These are phyloP conservation scores for Fusarium buharicum DNA, from an alignment of 2,329 filamentous ascomycete genomes.

Conservation along the genomic window DNA sequence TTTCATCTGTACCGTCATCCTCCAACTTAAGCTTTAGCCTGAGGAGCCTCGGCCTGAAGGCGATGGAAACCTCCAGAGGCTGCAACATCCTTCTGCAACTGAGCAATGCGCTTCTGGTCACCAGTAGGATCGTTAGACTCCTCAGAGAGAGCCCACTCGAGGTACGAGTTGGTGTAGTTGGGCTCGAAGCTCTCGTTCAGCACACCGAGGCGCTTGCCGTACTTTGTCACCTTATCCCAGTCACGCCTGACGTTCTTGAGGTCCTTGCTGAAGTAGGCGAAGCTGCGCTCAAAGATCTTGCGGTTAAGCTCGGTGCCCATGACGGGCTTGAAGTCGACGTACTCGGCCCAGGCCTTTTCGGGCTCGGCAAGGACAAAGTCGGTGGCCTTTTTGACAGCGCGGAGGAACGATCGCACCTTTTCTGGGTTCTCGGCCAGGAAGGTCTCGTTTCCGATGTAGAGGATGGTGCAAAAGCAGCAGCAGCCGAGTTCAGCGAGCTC, in stretches of 20 bases:
- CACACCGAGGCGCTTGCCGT: slow-evolving; percentile 78
- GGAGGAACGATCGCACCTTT: slow-evolving; percentile 74
- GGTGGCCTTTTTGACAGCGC: slow-evolving; percentile 78
- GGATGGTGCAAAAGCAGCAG: slow-evolving; percentile 85
- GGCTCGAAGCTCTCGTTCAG: slow-evolving; percentile 70
- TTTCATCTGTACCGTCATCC: background rate
- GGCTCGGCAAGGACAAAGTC: slow-evolving; percentile 75
- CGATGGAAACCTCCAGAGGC: slow-evolving; percentile 71
- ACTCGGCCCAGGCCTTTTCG: slow-evolving; percentile 71
- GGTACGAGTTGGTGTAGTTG: slow-evolving; percentile 79
- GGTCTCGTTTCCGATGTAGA: slow-evolving; percentile 81
- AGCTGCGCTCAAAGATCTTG: slow-evolving; percentile 84
- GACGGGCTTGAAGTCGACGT: slow-evolving; percentile 76
- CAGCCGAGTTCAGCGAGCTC: slow-evolving; percentile 82
- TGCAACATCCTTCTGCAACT: slow-evolving; percentile 74
- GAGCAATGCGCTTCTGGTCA: slow-evolving; percentile 79
- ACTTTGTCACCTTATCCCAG: slow-evolving; percentile 81
- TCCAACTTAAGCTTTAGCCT: slow-evolving; percentile 30
- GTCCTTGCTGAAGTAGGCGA: slow-evolving; percentile 79
- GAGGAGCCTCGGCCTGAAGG: slow-evolving; percentile 47
- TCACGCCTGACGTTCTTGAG: slow-evolving; percentile 79
- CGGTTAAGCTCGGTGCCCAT: slow-evolving; percentile 76
- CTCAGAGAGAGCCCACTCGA: slow-evolving; percentile 71
- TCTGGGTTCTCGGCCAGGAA: slow-evolving; percentile 75
- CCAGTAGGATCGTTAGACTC: slow-evolving; percentile 75